Base-by-base conservation (phyloP, 2,329 filamentous ascomycete genomes). In the Chrysosporium keratinophilum region DNA sequence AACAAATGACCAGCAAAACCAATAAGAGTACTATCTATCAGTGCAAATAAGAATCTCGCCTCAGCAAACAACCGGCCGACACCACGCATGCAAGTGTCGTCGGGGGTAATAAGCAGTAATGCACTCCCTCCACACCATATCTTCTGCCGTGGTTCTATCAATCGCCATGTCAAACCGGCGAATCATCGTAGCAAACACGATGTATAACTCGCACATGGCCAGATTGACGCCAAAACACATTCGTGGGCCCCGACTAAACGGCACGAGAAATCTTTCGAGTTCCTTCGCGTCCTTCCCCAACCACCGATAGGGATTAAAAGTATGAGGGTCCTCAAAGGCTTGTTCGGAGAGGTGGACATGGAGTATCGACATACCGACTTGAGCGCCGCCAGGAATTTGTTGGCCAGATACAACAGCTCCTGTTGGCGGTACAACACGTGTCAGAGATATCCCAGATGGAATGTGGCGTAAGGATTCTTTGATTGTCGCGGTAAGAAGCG, bases 191-290 rank as follows among this genome's bases (percentile, higher is more conserved):
- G 54, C 52, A 9, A 57, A 34, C 12, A 39, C 46, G 14, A 54
- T 35, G 19, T 50, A 48, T 1, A 47, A 12, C 15, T 45, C 35
- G 5, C n/a, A 31, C 20, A 20, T 35, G 23, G 42, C 52, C 51
- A 48, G 45, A 39, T 74, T 71, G 41, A 69, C 68, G 12, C 74
- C 74, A 6, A 71, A 62, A 55, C 74, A 76, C 61, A 68, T 68
- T 33, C 73, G 62, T 1, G 64, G 65, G 0, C 73, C 74, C 34
- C 62, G 62, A 19, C 64, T 62, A 57, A 71, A 71, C 0, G 63
- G 57, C 4, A 71, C 58, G 10, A 70, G 58, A 51, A 66, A 69
- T 20, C 58, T 60, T 14, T 58, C 55, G 6, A 60, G 54, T 19
- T 59, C 53, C 12, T 41, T 35, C 6, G 54, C 52, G 43, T 52